phyloP scores from a whole-genome alignment of 2,329 filamentous ascomycete species.

The Arthrobotrys megalospora region DNA sequence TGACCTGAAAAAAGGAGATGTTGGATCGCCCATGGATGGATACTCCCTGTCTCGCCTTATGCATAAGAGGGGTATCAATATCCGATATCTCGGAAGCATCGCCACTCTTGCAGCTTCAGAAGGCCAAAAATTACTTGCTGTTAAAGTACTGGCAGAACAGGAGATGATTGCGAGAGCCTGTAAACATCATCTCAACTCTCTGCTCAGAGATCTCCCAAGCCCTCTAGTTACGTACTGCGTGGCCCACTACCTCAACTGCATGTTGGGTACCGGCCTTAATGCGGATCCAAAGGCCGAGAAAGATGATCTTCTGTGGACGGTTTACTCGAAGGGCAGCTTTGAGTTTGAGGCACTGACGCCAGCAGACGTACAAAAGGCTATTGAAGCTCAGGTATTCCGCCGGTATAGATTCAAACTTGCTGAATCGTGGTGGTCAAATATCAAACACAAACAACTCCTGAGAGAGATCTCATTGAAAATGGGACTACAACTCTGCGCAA shows the following conservation, averaged over 20 bases:
- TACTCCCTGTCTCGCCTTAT: slow-evolving; percentile 87
- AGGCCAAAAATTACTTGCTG: slow-evolving; percentile 80
- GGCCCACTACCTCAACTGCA: slow-evolving; percentile 91
- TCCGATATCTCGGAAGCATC: slow-evolving; percentile 92
- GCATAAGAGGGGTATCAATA: slow-evolving; percentile 97
- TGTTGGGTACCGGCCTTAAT: slow-evolving; percentile 84
- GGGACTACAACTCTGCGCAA: slow-evolving; percentile 87
- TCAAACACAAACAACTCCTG: slow-evolving; percentile 85
- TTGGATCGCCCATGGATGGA: slow-evolving; percentile 99
- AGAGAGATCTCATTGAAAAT: slow-evolving; percentile 91
- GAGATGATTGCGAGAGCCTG: slow-evolving; percentile 97
- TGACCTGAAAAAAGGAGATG: slow-evolving; percentile 90
- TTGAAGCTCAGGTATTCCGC: slow-evolving; percentile 79
- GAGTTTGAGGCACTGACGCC: slow-evolving; percentile 85
- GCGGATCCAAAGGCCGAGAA: slow-evolving; percentile 82
- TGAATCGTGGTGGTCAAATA: slow-evolving; percentile 76
- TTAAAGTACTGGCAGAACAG: slow-evolving; percentile 83
- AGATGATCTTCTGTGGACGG: slow-evolving; percentile 78
- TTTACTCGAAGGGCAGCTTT: slow-evolving; percentile 87
- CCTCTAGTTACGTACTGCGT: slow-evolving; percentile 84
- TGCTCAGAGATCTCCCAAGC: slow-evolving; percentile 83
- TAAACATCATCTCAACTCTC: slow-evolving; percentile 88
- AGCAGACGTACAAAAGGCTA: slow-evolving; percentile 77
- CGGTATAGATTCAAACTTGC: slow-evolving; percentile 84
- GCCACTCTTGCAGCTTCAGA: slow-evolving; percentile 78